Base-by-base conservation (phyloP, 2,329 filamentous ascomycete genomes). In the Escovopsis sp. region DNA sequence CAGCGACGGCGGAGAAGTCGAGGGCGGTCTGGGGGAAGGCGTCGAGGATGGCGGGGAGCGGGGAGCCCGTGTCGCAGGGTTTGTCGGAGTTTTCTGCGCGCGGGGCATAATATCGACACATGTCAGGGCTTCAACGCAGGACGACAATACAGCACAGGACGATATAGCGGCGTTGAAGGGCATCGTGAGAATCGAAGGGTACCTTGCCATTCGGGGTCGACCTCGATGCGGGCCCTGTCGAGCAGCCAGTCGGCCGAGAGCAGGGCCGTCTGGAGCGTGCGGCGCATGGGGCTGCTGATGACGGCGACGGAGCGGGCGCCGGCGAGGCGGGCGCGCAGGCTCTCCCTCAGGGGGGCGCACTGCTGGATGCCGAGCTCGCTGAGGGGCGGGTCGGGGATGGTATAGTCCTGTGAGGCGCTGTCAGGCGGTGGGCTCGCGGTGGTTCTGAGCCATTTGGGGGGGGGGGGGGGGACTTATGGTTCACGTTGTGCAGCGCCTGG, bases 201-300 rank as follows among this genome's bases (percentile, higher is more conserved):
- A 77, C 73, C 74, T 64, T 83, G 79, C 79, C 79, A 83, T 43
- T 68, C 66, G 4, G 79, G 76, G 51, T 76, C 68, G 1, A 73
- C 70, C 39, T 71, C 59, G 23, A 81, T 65, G 38, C 64, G 67
- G 18, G 78, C 61, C 36, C 58, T 59, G 18, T 71, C 66, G 39
- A 76, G 62, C 38, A 82, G 60, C 67, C 71, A 80, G 49, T 72
- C 69, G 2, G 82, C 61, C 0, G 70, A 69, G 8, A 72, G 62
- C 36, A 70, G 61, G 1, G 77, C 71, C 2, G 80, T 83, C 58
- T 84, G 74, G 28, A 82, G 62, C 2, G 78, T 82, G 28, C 80
- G 67, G 12, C 67, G 64, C 74, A 82, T 80, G 1, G 79, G 74
- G 52, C 76, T 81, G 39, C 74, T 72, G 30, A 84, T 54, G 42